Conservation (phyloP, 1,139 yeast species). For the Yamadazyma diddensiae region DNA sequence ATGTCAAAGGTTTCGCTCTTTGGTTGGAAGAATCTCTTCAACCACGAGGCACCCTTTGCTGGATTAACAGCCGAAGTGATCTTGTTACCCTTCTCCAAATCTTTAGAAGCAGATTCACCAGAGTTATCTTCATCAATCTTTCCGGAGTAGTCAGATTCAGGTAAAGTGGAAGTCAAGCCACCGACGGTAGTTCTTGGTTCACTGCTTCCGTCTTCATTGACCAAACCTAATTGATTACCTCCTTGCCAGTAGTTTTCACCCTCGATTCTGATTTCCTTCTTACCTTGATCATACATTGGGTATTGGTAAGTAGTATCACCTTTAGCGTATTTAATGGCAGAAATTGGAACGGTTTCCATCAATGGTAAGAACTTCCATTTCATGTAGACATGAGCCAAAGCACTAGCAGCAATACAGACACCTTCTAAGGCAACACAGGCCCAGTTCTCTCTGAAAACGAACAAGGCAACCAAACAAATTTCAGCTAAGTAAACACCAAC, state of each 20-base stretch:
- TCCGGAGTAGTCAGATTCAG: slow-evolving; percentile 5
- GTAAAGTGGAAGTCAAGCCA: slow-evolving; percentile 5
- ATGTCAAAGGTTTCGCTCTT: slow-evolving; percentile 38
- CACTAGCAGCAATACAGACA: slow-evolving; percentile 50
- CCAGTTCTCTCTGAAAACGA: slow-evolving; percentile 71
- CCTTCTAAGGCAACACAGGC: slow-evolving; percentile 67
- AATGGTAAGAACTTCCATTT: slow-evolving; percentile 59
- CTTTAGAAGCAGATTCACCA: slow-evolving; percentile 3
- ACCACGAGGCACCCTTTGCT: slow-evolving; percentile 25
- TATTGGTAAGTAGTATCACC: slow-evolving; percentile 49
- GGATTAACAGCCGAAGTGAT: slow-evolving; percentile 10
- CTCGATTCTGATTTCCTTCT: slow-evolving; percentile 50
- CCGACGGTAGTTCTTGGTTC: slow-evolving; percentile 2
- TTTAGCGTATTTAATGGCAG: slow-evolving; percentile 60
- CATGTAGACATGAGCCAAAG: slow-evolving; percentile 52
- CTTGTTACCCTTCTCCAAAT: slow-evolving; percentile 3
- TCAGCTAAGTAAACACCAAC: slow-evolving; percentile 67
- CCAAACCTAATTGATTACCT: slow-evolving; percentile 40
- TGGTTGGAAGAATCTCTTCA: slow-evolving; percentile 41
- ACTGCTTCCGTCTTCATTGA: slow-evolving; percentile 14
- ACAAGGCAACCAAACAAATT: slow-evolving; percentile 61
- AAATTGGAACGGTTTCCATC: slow-evolving; percentile 69
- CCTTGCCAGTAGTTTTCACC: slow-evolving; percentile 53
- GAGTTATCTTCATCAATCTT: slow-evolving; percentile 4
- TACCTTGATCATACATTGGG: slow-evolving; percentile 64